phyloP scores from a whole-genome alignment of 106 monocot species.

The Acorus calamus region DNA sequence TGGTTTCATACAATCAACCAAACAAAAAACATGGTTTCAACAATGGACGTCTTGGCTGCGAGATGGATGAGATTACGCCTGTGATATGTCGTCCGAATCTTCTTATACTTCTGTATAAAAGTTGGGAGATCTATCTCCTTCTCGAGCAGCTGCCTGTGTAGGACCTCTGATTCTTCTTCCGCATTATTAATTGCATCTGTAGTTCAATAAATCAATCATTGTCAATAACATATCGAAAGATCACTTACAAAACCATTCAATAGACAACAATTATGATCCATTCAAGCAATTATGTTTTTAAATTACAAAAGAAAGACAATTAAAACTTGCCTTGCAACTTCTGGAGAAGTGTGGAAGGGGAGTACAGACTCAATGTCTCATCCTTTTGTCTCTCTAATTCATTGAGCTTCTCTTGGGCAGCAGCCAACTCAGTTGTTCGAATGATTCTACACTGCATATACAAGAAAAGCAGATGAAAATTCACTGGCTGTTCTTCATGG shows the following conservation, averaged over 20 bases:
- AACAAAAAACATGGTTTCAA: too few species aligned
- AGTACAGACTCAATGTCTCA: constrained; percentile 32
- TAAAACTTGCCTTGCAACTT: constrained; percentile 43
- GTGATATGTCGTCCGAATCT: constrained; percentile 42
- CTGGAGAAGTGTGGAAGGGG: constrained; percentile 36
- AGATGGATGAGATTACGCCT: constrained; percentile 47
- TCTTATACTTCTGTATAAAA: constrained; percentile 73
- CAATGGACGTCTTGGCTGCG: constrained; percentile 37
- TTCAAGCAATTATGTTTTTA: too few species aligned
- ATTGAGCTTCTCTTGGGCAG: constrained; percentile 61
- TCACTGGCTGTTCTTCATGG: too few species aligned
- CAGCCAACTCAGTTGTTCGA: constrained; percentile 64
- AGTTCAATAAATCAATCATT: neutral
- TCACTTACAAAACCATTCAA: too few species aligned
- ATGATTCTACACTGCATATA: constrained; percentile 56
- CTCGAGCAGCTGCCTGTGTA: constrained; percentile 49
- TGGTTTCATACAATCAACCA: too few species aligned
- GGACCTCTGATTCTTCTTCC: constrained; percentile 65
- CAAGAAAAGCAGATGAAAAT: neutral
- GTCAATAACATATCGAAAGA: too few species aligned
- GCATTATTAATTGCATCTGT: constrained; percentile 46
- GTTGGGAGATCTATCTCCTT: constrained; percentile 53
- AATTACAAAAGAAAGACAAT: too few species aligned
- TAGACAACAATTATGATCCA: too few species aligned
- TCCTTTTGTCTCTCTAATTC: constrained; percentile 64